These are phyloP conservation scores for Opeltia flavorubescens DNA, from an alignment of 495 filamentous ascomycete species.

Conservation along the genomic window DNA sequence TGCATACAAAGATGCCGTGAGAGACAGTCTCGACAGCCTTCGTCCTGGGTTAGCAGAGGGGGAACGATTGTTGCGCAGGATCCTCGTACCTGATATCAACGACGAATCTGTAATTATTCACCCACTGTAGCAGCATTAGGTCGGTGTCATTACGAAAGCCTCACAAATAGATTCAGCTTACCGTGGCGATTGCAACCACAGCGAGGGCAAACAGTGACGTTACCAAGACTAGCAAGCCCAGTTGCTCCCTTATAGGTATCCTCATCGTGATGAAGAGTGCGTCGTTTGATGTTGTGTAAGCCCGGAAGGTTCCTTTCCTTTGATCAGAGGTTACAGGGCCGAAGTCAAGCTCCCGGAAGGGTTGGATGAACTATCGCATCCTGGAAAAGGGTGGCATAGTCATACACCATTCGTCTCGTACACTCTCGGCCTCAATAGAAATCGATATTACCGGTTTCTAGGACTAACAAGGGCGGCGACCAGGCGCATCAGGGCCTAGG, in stretches of 20 bases:
- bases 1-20: constrained; percentile 76
- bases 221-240: constrained; percentile 58
- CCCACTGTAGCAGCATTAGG: constrained; percentile 31
- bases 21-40: constrained; percentile 42
- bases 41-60: neutral
- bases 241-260: constrained; percentile 71
- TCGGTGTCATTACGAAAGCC: neutral
- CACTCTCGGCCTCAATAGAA: too few species aligned
- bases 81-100: constrained; percentile 40
- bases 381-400: too few species aligned
- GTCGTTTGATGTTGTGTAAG: too few species aligned
- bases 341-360: too few species aligned
- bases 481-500: too few species aligned
- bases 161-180: constrained; percentile 15
- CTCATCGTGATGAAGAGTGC: constrained; percentile 41
- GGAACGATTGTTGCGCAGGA: neutral
- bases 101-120: constrained; percentile 64
- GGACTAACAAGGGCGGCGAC: too few species aligned
- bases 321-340: too few species aligned
- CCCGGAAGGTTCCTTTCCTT: too few species aligned
- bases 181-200: constrained; percentile 50
- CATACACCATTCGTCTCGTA: too few species aligned
- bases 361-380: too few species aligned
- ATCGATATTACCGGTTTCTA: too few species aligned
- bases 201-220: constrained; percentile 53